These are phyloP conservation scores for Sporothrix sp. DNA, from an alignment of 2,329 filamentous ascomycete species.

Conservation along the genomic window DNA sequence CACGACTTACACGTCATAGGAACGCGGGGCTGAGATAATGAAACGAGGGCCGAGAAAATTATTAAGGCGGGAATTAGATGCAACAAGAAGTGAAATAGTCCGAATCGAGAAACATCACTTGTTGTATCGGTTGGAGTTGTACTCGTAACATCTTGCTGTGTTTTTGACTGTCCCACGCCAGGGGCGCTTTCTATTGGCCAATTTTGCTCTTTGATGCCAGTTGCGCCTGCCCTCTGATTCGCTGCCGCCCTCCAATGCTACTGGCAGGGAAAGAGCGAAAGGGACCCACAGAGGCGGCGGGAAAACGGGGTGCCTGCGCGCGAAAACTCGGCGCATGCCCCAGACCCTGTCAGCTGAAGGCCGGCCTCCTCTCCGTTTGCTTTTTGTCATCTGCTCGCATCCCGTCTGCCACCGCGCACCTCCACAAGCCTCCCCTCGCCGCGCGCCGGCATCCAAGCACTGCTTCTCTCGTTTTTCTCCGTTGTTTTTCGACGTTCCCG, in stretches of 20 bases:
- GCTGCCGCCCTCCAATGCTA: neutral
- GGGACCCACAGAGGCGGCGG: neutral
- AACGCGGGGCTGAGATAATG: neutral
- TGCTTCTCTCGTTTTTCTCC: neutral
- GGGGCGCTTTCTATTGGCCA: neutral
- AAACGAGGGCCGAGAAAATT: constrained; percentile 8
- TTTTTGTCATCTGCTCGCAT: too few species aligned
- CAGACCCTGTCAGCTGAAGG: neutral
- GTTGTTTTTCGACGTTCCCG: neutral
- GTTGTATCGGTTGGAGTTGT: too few species aligned
- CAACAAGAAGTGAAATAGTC: neutral
- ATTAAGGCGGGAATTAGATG: neutral
- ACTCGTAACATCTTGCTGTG: too few species aligned
- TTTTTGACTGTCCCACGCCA: neutral
- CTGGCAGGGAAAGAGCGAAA: neutral
- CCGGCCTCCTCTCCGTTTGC: neutral
- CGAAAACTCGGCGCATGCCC: constrained; percentile 1
- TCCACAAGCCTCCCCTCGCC: constrained; percentile 4
- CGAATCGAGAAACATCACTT: neutral
- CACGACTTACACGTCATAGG: constrained; percentile 14
- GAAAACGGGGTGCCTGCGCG: constrained; percentile 3
- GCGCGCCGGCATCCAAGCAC: constrained; percentile 1
- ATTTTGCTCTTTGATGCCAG: neutral
- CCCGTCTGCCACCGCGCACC: neutral
- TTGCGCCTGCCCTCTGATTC: constrained; percentile 7